Evolutionary conservation across 2,329 filamentous ascomycete species (phyloP), one percentile per base, ranked within the genome.

Genomic region (Cladophialophora bantiana): DNA sequence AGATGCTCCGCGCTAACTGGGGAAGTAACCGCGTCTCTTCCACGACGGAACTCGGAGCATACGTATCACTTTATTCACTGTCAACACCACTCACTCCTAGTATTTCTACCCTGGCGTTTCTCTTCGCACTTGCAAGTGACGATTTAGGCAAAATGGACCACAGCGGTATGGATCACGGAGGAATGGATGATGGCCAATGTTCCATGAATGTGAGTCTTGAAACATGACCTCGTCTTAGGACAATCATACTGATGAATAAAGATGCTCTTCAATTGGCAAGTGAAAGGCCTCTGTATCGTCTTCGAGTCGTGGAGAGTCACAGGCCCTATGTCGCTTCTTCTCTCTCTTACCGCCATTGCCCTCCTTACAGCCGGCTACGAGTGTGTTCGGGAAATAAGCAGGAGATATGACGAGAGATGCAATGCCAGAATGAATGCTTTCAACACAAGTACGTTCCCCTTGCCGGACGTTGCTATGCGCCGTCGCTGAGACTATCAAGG

Each of bases 181-280:
- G 78, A 68, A 84, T 84, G 78, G 80, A 80, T 71, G 88, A 87
- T 84, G 83, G 83, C 36, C 88, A 89, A 84, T 97, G 94, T 86
- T 94, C 84, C 80, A 97, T 97, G 93, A 97, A 94, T 80, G 94
- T 94, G 82, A 75, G 89, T 75, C 59, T 65, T 59, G 61, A 45
- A 53, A 18, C 26, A 26, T 12, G 54, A 35, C 35, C 50, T 31
- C 50, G n/a, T 40, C 58, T 54, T 18, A 53, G 18, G 36, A 13
- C n/a, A 45, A 35, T 61, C 38, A 56, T 59, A 73, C 55, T 68
- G 57, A 31, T 12, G 38, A 58, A 4, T 73, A 26, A 13, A 97
- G 93, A 98, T 97, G 94, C 88, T 98, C 72, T 99, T 99, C 83
- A 98, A 93, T 68, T 99, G 94, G 94, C 88, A 93, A 78, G 94